Evolutionary conservation across 2,329 filamentous ascomycete genomes (phyloP).

Genomic region (Trichoderma sp.): DNA sequence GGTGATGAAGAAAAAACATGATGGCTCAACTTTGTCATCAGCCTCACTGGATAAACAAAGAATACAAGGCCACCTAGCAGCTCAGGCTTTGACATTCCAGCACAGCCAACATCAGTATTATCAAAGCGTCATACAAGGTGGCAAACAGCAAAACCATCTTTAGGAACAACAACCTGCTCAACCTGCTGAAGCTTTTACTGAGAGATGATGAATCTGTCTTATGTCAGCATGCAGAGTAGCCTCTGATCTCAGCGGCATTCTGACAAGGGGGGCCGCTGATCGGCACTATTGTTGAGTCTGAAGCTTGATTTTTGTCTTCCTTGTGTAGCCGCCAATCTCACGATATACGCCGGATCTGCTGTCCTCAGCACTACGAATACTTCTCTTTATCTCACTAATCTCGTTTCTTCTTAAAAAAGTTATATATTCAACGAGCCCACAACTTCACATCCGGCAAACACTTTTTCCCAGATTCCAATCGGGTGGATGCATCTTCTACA

Average conservation of each 20-base stretch:
- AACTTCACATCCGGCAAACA: not conserved
- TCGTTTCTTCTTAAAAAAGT: not conserved
- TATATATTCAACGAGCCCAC: not conserved
- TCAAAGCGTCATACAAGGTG: not conserved
- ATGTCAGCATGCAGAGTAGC: not conserved
- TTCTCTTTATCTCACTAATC: not conserved
- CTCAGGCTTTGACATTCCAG: not conserved
- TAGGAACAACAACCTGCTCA: not conserved
- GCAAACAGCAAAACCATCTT: not conserved
- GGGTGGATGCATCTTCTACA: not conserved
- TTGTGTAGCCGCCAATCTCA: not conserved
- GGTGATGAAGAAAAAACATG: not conserved
- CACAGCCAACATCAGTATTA: not conserved
- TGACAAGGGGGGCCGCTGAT: not conserved
- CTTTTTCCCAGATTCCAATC: not conserved
- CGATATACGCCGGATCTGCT: not conserved
- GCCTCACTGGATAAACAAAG: not conserved
- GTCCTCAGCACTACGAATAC: not conserved
- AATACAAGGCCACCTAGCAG: not conserved
- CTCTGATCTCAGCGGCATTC: constrained; percentile 10
- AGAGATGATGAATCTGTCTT: not conserved
- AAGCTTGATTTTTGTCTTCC: not conserved
- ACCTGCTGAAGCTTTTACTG: not conserved
- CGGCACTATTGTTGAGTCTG: not conserved
- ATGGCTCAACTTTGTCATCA: not conserved